Base-by-base conservation (phyloP, 495 filamentous ascomycete genomes). In the Tuber borchii region DNA sequence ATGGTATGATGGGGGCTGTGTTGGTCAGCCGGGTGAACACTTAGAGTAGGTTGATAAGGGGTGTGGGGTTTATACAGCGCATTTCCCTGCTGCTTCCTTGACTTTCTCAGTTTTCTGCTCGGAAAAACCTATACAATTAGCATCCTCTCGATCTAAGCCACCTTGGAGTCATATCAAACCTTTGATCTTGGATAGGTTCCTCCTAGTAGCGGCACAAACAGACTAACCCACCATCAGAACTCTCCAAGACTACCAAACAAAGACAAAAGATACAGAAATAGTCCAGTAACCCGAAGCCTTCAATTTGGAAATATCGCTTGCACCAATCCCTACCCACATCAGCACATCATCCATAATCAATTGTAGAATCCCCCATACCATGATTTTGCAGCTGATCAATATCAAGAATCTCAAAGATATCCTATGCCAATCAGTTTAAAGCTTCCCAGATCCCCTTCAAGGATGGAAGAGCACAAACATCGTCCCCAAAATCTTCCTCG, bases 31-130 rank as follows among this genome's bases (percentile, higher is more conserved):
- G 2, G n/a, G 8, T 43, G 45, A 45, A 4, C 39, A 56, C 20
- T 26, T 31, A n/a, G 69, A 45, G 10, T 19, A 37, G 51, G 70
- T 45, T 22, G 61, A 16, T 40, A 43, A 45, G 69, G 70, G 22
- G 34, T 5, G 51, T n/a, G 26, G 45, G 16, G 70, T 46, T 78
- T 85, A 71, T 84, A 92, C 91, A 80, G 90, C 85, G 75, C 90
- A 90, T 80, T 94, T 94, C 75, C 87, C 86, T 56, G 91, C 87
- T 34, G 92, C 92, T 78, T 93, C 92, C 81, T 93, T 93, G 82
- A 94, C 86, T 82, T 93, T 93, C 75, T 93, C 92, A 19, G 93
- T 92, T 83, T 93, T 93, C 80, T 90, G 86, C 81, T 94, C 92
- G 73, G 90, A 93, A 84, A 93, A 93, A 10, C 81, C 80, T 82